phyloP scores from a whole-genome alignment of 2,329 filamentous ascomycete genomes.

The Pseudogymnoascus sp. region DNA sequence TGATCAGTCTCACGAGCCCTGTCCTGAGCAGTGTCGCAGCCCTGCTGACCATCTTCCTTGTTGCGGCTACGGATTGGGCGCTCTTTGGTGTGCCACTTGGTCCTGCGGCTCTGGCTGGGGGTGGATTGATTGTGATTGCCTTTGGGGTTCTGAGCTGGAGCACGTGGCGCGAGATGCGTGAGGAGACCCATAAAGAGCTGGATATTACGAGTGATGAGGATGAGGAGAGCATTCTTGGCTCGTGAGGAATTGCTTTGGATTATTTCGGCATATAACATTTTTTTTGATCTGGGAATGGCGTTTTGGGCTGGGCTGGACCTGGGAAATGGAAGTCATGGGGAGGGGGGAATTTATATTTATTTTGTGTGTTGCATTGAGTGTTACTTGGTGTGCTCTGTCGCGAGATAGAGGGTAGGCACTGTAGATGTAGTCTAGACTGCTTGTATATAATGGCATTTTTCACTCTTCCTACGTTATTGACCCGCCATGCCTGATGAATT shows the following conservation, averaged over 20 bases:
- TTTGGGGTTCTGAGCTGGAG: slow-evolving; percentile 85
- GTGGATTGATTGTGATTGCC: slow-evolving; percentile 75
- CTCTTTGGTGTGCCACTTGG: slow-evolving; percentile 71
- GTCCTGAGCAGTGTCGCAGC: slow-evolving; percentile 89
- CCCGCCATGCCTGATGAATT: not conserved
- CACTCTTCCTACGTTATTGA: not conserved
- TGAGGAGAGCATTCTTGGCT: not conserved
- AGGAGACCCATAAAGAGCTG: slow-evolving; percentile 58
- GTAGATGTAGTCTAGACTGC: slow-evolving; percentile 7
- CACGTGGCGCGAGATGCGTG: slow-evolving; percentile 86
- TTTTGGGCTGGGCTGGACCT: not conserved
- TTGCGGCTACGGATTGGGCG: slow-evolving; percentile 84
- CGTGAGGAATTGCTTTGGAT: not conserved
- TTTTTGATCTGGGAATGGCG: not conserved
- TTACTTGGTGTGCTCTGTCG: not conserved
- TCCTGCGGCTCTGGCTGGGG: slow-evolving; percentile 69
- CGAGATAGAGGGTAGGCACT: not conserved
- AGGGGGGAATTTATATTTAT: not conserved
- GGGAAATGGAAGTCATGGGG: not conserved
- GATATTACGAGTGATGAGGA: slow-evolving; percentile 36
- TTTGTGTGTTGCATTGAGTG: not conserved
- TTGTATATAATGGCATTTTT: not conserved
- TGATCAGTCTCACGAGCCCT: slow-evolving; percentile 87
- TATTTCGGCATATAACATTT: not conserved
- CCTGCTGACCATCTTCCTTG: slow-evolving; percentile 91